phyloP scores from a whole-genome alignment of 306 rosid species.

The Alnus rubra region DNA sequence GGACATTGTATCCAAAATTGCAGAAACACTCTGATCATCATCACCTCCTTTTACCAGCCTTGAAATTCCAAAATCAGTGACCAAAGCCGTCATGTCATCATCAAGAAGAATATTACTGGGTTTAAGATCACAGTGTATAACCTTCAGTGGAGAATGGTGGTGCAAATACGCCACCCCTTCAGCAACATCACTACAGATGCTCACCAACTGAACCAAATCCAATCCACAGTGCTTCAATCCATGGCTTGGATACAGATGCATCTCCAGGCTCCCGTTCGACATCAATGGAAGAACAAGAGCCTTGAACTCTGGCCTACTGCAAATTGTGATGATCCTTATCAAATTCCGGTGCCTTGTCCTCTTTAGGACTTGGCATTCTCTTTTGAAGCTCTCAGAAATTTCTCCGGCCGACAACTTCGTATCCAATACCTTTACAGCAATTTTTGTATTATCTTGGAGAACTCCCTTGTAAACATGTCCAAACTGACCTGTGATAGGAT shows the following conservation, averaged over 20 bases:
- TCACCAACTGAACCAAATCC: conserved; percentile 65
- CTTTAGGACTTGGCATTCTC: conserved; percentile 75
- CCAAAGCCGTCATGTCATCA: conserved; percentile 78
- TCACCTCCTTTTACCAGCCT: conserved; percentile 54
- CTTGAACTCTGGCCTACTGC: conserved; percentile 75
- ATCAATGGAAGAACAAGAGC: conserved; percentile 91
- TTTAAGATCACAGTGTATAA: conserved; percentile 90
- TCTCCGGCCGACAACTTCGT: conserved; percentile 43
- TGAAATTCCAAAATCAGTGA: conserved; percentile 90
- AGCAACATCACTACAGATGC: conserved; percentile 82
- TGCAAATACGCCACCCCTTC: conserved; percentile 89
- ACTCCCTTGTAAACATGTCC: conserved; percentile 85
- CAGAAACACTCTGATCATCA: conserved; percentile 22
- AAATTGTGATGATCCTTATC: conserved; percentile 76
- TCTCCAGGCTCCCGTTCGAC: conserved; percentile 88
- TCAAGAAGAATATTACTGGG: conserved; percentile 92
- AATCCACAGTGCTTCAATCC: conserved; percentile 39
- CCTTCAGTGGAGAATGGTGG: conserved; percentile 75
- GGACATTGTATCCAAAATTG: conserved; percentile 38
- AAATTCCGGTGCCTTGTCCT: conserved; percentile 80
- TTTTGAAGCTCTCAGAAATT: conserved; percentile 66
- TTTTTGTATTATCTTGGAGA: conserved; percentile 64
- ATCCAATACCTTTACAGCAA: conserved; percentile 83
- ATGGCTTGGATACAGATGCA: conserved; percentile 64
- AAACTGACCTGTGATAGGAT: conserved; percentile 34